These are phyloP conservation scores for Syzygium oleosum DNA, from an alignment of 345 rosid genomes.

Conservation along the genomic window DNA sequence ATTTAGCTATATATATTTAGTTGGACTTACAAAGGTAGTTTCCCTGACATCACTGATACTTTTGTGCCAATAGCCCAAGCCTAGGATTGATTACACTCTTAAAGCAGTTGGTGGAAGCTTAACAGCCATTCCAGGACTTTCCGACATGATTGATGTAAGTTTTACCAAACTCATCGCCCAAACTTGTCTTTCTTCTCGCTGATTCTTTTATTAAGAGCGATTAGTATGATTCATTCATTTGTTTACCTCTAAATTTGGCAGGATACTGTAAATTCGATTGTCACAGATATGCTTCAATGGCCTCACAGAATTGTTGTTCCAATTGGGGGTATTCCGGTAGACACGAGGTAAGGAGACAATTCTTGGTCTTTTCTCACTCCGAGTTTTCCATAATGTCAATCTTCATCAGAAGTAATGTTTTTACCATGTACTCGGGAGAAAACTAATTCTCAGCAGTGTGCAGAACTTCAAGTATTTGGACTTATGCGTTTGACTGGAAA, in stretches of 20 bases:
- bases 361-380: background rate
- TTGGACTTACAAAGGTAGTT: background rate
- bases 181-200: background rate
- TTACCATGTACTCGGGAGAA: background rate
- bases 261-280: conserved; percentile 88
- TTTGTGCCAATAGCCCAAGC: conserved; percentile 60
- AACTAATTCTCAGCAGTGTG: background rate
- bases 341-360: conserved; percentile 44
- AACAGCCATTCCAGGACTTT: conserved; percentile 88
- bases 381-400: background rate
- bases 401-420: background rate
- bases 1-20: background rate
- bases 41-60: background rate
- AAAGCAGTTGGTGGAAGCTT: conserved; percentile 99
- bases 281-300: conserved; percentile 96
- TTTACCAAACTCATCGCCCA: background rate
- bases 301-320: conserved; percentile 99
- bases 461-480: background rate
- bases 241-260: conserved; percentile 13
- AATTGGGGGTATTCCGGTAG: conserved; percentile 86
- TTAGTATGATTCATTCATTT: background rate
- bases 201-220: background rate
- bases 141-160: conserved; percentile 98
- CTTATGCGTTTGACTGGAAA: background rate
- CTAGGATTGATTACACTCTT: conserved; percentile 85